These are phyloP conservation scores for Inga leiocalycina DNA, from an alignment of 306 rosid species.

Conservation along the genomic window DNA sequence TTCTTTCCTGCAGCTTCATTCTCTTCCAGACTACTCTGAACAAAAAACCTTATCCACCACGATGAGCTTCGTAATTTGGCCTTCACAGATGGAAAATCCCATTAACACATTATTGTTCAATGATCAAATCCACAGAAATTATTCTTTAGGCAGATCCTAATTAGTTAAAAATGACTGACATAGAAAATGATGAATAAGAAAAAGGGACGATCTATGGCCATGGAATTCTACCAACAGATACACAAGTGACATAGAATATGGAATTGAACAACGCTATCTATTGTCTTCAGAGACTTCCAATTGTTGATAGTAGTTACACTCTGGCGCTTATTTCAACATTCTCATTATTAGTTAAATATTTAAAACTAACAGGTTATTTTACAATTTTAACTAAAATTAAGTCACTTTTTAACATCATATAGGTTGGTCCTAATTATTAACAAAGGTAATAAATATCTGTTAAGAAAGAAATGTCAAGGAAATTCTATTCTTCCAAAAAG, in stretches of 20 bases:
- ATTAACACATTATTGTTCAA: not conserved
- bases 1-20: slow-evolving; percentile 84
- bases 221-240: not conserved
- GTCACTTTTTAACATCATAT: not conserved
- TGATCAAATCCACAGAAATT: not conserved
- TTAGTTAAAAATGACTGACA: not conserved
- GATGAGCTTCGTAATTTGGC: slow-evolving; percentile 97
- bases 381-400: not conserved
- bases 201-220: not conserved
- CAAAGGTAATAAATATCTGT: not conserved
- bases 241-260: not conserved
- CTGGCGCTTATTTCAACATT: not conserved
- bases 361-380: not conserved
- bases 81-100: slow-evolving; percentile 46
- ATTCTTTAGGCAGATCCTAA: not conserved
- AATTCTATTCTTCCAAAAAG: not conserved
- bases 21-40: slow-evolving; percentile 82
- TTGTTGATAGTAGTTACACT: not conserved
- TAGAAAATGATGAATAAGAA: slow-evolving; percentile 15
- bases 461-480: not conserved
- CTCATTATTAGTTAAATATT: not conserved
- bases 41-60: slow-evolving; percentile 93
- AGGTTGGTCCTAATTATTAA: not conserved
- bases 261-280: not conserved
- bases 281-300: slow-evolving; percentile 1